Conservation (phyloP, 1,284 basidiomycete species). For the Cryptococcus wingfieldii region DNA sequence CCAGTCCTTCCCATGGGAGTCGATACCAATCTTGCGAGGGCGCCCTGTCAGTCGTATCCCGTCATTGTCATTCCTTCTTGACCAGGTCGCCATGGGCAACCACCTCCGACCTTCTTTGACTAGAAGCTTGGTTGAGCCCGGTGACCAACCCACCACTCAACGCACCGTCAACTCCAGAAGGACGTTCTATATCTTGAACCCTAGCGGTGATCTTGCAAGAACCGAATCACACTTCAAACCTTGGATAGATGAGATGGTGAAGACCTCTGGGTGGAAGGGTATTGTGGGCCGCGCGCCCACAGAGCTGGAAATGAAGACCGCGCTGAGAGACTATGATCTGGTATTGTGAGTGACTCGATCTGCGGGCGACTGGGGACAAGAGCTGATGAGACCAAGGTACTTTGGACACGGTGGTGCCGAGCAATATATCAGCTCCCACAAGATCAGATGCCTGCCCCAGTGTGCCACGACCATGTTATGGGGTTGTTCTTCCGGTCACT, state of each 20-base stretch:
- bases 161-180: slow-evolving; percentile 59
- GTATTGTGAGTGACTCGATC: slow-evolving; percentile 65
- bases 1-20: slow-evolving; percentile 93
- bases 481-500: slow-evolving; percentile 91
- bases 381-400: slow-evolving; percentile 58
- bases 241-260: slow-evolving; percentile 67
- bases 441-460: slow-evolving; percentile 68
- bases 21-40: slow-evolving; percentile 77
- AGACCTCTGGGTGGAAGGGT: slow-evolving; percentile 71
- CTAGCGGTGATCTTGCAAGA: slow-evolving; percentile 78
- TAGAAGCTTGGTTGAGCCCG: slow-evolving; percentile 1
- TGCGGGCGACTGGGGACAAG: background rate
- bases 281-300: slow-evolving; percentile 69
- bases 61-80: slow-evolving; percentile 78
- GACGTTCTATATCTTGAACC: slow-evolving; percentile 85
- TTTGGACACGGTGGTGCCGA: slow-evolving; percentile 96
- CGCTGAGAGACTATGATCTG: slow-evolving; percentile 67
- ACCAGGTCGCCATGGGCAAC: slow-evolving; percentile 64
- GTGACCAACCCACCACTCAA: slow-evolving; percentile 35
- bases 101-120: slow-evolving; percentile 34
- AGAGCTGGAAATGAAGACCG: slow-evolving; percentile 72
- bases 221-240: slow-evolving; percentile 77
- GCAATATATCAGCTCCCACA: slow-evolving; percentile 84
- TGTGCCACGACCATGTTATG: slow-evolving; percentile 96
- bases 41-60: slow-evolving; percentile 87